Percentiles rank a stretch among this genome's conserved stretches.
These are phyloP conservation scores for Baorangia bicolor DNA, from an alignment of 768 basidiomycete genomes.

Conservation along the genomic window DNA sequence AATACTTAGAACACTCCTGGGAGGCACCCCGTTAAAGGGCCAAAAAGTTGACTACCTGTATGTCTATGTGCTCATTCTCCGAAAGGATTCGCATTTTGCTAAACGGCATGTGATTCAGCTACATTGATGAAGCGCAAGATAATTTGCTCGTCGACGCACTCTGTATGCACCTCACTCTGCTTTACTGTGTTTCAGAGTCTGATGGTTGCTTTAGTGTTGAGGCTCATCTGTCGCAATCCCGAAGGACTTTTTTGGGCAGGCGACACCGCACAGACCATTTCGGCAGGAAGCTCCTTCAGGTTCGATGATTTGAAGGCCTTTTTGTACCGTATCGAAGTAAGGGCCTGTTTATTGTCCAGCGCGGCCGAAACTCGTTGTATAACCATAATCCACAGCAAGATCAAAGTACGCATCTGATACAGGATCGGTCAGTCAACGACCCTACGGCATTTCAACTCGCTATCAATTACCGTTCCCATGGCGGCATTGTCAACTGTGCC, in stretches of 20 bases:
- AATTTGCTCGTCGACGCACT: constrained; percentile 64
- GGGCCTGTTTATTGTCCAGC: background rate
- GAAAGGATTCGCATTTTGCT: background rate
- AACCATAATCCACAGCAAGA: constrained; percentile 19
- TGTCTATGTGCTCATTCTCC: constrained; percentile 12
- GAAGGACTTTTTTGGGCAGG: constrained; percentile 78
- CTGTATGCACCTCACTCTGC: constrained; percentile 35
- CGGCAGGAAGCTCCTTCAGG: constrained; percentile 67
- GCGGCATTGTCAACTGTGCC: constrained; percentile 73
- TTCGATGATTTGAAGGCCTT: constrained; percentile 74
- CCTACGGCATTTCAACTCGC: constrained; percentile 54
- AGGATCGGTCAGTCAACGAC: constrained; percentile 14
- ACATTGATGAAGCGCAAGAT: constrained; percentile 76
- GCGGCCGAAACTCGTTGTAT: background rate
- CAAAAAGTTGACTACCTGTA: constrained; percentile 56
- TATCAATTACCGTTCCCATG: constrained; percentile 69
- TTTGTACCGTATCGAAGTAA: constrained; percentile 59
- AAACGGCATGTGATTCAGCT: constrained; percentile 33
- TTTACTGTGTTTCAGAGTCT: background rate
- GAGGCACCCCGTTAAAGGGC: constrained; percentile 34
- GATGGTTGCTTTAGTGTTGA: constrained; percentile 45
- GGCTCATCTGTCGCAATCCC: constrained; percentile 60
- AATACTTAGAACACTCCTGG: constrained; percentile 40
- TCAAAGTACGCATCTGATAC: constrained; percentile 10
- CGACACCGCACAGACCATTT: constrained; percentile 78